Conservation (phyloP, 306 rosid species). For the Myrica gale region DNA sequence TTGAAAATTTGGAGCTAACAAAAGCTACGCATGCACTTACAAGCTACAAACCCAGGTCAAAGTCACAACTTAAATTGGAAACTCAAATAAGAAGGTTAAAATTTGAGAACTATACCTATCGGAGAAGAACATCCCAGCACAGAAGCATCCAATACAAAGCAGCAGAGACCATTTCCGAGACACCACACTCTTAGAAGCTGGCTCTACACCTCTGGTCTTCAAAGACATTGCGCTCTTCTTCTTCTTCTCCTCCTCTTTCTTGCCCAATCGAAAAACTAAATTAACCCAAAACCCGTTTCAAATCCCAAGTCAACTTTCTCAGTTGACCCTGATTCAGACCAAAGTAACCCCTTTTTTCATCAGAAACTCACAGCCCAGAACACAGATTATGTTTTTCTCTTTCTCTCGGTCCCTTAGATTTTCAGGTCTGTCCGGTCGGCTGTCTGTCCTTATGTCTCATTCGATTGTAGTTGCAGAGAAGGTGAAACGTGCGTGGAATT, state of each 20-base stretch:
- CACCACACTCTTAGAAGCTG: conserved; percentile 36
- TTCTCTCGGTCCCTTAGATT: not conserved
- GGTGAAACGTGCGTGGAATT: not conserved
- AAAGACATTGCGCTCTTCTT: conserved; percentile 31
- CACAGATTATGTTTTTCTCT: not conserved
- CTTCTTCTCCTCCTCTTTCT: not conserved
- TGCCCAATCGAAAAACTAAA: conserved; percentile 25
- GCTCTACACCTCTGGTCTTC: conserved; percentile 48
- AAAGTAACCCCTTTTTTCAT: not conserved
- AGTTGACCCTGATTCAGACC: conserved; percentile 31
- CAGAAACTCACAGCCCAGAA: not conserved
- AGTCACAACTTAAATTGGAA: not conserved
- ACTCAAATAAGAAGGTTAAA: not conserved
- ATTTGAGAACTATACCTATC: conserved; percentile 36
- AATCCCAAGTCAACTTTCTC: conserved; percentile 32
- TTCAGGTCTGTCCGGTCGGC: not conserved
- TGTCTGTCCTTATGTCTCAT: not conserved
- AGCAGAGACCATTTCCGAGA: conserved; percentile 54
- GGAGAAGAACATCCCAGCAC: conserved; percentile 63
- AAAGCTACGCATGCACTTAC: conserved; percentile 19
- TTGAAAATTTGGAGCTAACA: not conserved
- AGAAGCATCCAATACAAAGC: conserved; percentile 51
- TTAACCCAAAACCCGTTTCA: conserved; percentile 27
- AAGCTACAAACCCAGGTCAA: conserved; percentile 5
- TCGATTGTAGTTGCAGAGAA: conserved; percentile 14